Percentiles rank a stretch among this genome's conserved stretches.
Conservation (phyloP, 257 asterid genomes). For the Petunia axillaris region DNA sequence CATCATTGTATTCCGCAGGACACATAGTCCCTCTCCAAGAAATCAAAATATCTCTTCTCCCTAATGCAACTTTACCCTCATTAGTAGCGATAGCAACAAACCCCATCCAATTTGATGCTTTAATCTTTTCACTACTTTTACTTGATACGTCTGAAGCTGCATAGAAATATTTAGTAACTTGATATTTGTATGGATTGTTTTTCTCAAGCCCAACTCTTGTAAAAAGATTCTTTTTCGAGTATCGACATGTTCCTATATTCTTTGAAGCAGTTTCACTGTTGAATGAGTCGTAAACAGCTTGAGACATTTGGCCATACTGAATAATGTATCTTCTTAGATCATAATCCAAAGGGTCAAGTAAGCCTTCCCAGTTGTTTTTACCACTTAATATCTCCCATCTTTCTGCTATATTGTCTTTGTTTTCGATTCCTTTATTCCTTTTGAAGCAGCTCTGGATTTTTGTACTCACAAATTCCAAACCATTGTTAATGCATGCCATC, state of each 20-base stretch:
- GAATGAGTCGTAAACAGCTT: slow-evolving; percentile 60
- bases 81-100: slow-evolving; percentile 63
- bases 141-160: slow-evolving; percentile 43
- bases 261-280: slow-evolving; percentile 41
- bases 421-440: background rate
- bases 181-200: slow-evolving; percentile 45
- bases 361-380: slow-evolving; percentile 45
- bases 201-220: slow-evolving; percentile 43
- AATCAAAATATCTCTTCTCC: slow-evolving; percentile 62
- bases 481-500: background rate
- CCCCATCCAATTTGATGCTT: slow-evolving; percentile 59
- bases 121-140: slow-evolving; percentile 24
- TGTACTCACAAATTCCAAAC: background rate
- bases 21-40: slow-evolving; percentile 65
- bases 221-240: slow-evolving; percentile 39
- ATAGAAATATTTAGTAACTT: slow-evolving; percentile 47
- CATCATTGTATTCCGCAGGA: slow-evolving; percentile 47
- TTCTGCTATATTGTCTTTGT: slow-evolving; percentile 36
- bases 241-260: slow-evolving; percentile 37
- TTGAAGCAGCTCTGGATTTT: background rate
- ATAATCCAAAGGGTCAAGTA: slow-evolving; percentile 53
- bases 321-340: slow-evolving; percentile 51
- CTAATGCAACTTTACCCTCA: slow-evolving; percentile 55
- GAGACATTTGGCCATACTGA: slow-evolving; percentile 63
- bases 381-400: slow-evolving; percentile 63